Base-by-base conservation (phyloP, 139 green algal genomes). In the Chlorella sorokiniana region DNA sequence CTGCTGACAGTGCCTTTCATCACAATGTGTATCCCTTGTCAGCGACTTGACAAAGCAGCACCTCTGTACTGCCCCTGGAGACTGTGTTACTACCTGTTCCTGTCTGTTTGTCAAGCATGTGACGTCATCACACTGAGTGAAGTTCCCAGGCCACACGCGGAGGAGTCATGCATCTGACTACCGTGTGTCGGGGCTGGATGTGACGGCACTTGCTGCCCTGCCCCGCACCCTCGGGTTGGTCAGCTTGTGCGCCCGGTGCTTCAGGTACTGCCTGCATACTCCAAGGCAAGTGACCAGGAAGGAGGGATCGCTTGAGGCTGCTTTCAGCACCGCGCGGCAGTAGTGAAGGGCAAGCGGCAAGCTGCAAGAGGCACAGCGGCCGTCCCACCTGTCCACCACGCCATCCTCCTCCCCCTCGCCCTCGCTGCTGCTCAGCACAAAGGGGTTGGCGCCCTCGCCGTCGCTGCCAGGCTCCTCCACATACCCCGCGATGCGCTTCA, bases 171-270 rank as follows among this genome's bases (percentile, higher is more conserved):
- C 27, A 23, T 10, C 63, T 69, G 63, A 4, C 63, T 23, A 42
- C 63, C 63, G 38, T n/a, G 20, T 45, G 8, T 31, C 44, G 22
- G 71, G 48, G 71, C 71, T 64, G 68, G 41, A 27, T 2, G 27
- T 29, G 25, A 11, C 23, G 67, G 4, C 10, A 52, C 73, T 25
- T 29, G 29, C 29, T 6, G 38, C 41, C 56, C 42, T 81, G 59
- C 41, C 33, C 31, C 52, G 72, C 10, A 54, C 16, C n/a, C 44
- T 56, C 40, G 75, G 75, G 41, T 76, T 82, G 63, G 64, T 75
- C 33, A 82, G 77, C 64, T 68, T 75, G 35, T 76, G 44, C 0
- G 77, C 62, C 1, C 77, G 77, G 63, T 82, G 77, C 77, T 82
- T 82, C 11, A 82, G 63, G 63, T 70, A 75, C 33, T 76, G 45